Evolutionary conservation across 148 eudicot genomes (phyloP), one percentile per base, ranked within the genome.

Genomic region (Amaranthus palmeri): DNA sequence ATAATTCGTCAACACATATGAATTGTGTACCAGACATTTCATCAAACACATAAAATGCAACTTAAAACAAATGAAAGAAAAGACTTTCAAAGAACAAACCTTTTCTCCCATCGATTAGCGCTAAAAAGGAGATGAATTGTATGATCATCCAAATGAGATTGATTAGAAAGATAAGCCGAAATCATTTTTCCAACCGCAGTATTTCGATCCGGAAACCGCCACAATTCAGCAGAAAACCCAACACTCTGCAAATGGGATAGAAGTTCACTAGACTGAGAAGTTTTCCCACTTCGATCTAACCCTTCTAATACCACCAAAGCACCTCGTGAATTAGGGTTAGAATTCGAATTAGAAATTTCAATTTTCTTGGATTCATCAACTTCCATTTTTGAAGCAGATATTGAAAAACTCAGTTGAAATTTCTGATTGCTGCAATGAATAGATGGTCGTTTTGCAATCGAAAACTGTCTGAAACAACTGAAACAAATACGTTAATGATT

Each of bases 71-170:
- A 15, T 52, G 4, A 51, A 65, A 0, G 3, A 10, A 58, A 54
- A 54, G 13, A 58, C 25, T 6, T 7, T 47, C 52, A 41, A 13
- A 50, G 8, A 14, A 14, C 4, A 43, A 61, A 95, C 99, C 97
- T 92, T 80, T 92, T 95, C 83, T 95, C 99, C 99, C 99, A 95
- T 45, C 99, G 96, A 75, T 95, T 95, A 65, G 97, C 92, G 73
- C 93, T 92, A 73, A 92, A 95, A 61, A 95, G 83, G 14, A 95
- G 86, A 81, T 95, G 99, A 65, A 92, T 82, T 3, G 97, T 82
- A 51, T 14, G 93, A 60, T 92, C 99, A 86, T 95, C 99, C 75
- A 92, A 78, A 40, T 95, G 84, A 7, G 97, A 88, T 55, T 95
- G 65, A 61, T 90, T 95, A 44, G 93, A 43, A 13, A 95, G 89